Evolutionary conservation across 208 protist genomes (phyloP), one percentile per base, ranked within the genome.

Genomic region (Wallacemonas sp.): DNA sequence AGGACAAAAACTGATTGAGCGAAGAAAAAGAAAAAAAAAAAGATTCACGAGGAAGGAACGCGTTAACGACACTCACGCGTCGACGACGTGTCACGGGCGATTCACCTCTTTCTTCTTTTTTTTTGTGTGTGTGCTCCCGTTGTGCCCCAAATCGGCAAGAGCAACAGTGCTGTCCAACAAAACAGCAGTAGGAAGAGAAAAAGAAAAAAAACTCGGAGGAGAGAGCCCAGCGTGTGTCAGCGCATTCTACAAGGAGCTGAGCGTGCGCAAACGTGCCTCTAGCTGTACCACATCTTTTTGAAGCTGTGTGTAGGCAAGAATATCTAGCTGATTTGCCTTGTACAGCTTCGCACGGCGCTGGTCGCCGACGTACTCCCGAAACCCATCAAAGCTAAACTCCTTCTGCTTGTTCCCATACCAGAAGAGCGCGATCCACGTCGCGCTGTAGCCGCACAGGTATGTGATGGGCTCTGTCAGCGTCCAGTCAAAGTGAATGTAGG

Each of bases 401-500:
- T 61, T 54, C 54, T 79, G 79, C 62, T 77, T 78, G 26, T 63
- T 69, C 19, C 75, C 72, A 45, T 91, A 92, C 72, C 80, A 91
- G 32, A 73, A 68, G 33, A 94, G 68, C 10, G 64, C 71, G 24
- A 91, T 46, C 85, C 91, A 96, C 34, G 82, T 83, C n/a, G 45
- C 78, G 46, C 71, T 74, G 72, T 91, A 91, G 9, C 84, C 80
- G 22, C 92, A 32, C 34, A 96, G 52, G 60, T 94, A 96, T 30
- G 91, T 94, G 48, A 96, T 93, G 29, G 91, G 91, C 78, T 96
- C 91, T 48, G 89, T 81, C n/a, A 92, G 69, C 48, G 81, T 90
- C 89, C 89, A 95, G 54, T 90, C 85, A 71, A 92, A 95, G 41
- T 83, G 79, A 36, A 95, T 63, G 61, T 91, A 95, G 10, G 82